Percentiles rank a stretch among this genome's conserved stretches.
These are phyloP conservation scores for Perkinsus marinus DNA, from an alignment of 169 alveolate species.

Conservation along the genomic window DNA sequence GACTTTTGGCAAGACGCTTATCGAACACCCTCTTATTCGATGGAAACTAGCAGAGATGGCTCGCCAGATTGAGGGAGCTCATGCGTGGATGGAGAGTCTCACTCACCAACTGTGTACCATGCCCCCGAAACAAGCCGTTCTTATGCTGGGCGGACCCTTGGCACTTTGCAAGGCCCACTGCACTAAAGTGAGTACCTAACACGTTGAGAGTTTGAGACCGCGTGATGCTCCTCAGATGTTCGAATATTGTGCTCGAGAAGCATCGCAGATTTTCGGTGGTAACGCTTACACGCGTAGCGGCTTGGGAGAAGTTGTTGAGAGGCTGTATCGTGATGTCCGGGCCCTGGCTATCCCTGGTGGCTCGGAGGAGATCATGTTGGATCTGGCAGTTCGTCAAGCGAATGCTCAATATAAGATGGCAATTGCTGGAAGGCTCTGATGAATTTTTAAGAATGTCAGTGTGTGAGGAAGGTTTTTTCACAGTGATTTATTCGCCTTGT, in stretches of 20 bases:
- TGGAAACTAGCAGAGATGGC: slow-evolving; percentile 34
- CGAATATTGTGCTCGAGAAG: slow-evolving; percentile 25
- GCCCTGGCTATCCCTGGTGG: slow-evolving; percentile 34
- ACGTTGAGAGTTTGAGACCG: not conserved
- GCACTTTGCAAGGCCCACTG: slow-evolving; percentile 18
- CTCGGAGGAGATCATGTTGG: slow-evolving; percentile 26
- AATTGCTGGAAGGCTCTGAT: not conserved
- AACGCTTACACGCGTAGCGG: slow-evolving; percentile 25
- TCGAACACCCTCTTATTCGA: slow-evolving; percentile 28
- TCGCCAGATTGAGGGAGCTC: slow-evolving; percentile 10
- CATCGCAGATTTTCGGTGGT: slow-evolving; percentile 27
- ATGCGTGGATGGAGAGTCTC: slow-evolving; percentile 21
- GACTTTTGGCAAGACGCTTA: slow-evolving; percentile 13
- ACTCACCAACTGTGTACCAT: not conserved
- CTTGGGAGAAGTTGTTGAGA: slow-evolving; percentile 15
- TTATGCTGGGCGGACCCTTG: slow-evolving; percentile 18
- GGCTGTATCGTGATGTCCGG: slow-evolving; percentile 24
- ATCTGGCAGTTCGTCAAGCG: slow-evolving; percentile 28
- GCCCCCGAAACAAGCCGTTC: slow-evolving; percentile 6
- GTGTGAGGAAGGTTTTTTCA: not conserved
- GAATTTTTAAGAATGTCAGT: not conserved
- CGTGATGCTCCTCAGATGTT: not conserved
- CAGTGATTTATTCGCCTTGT: not conserved
- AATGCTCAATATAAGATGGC: not conserved
- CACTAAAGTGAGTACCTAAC: not conserved